Evolutionary conservation across 148 eudicot species (phyloP).

Genomic region (Selenicereus undatus): DNA sequence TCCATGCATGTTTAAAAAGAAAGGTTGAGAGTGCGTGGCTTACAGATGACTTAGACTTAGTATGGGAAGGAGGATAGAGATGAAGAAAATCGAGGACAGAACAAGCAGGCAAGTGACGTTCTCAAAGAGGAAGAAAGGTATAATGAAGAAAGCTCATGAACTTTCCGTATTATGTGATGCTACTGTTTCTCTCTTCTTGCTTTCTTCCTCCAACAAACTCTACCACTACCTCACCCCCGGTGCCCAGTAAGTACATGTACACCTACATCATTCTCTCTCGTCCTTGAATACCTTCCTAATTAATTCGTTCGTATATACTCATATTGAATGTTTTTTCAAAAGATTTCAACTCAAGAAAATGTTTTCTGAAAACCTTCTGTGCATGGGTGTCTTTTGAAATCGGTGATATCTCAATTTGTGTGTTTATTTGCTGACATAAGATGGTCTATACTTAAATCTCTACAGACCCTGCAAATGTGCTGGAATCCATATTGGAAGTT

Average conservation of each 20-base stretch:
- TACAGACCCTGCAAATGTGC: too few relatives aligned
- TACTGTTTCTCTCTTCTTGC: slow-evolving; percentile 46
- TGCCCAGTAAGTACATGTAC: slow-evolving; percentile 30
- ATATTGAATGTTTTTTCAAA: too few relatives aligned
- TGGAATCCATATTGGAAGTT: too few relatives aligned
- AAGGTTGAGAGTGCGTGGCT: not conserved
- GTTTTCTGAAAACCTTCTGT: too few relatives aligned
- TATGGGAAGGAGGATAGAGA: slow-evolving; percentile 59
- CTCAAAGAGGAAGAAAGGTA: slow-evolving; percentile 59
- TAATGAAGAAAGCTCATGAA: slow-evolving; percentile 61
- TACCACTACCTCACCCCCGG: slow-evolving; percentile 43
- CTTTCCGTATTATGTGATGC: slow-evolving; percentile 58
- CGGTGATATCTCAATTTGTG: too few relatives aligned
- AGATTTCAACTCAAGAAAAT: too few relatives aligned
- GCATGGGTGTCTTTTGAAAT: too few relatives aligned
- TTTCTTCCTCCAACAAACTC: slow-evolving; percentile 40
- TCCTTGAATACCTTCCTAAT: too few relatives aligned
- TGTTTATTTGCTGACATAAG: too few relatives aligned
- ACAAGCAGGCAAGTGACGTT: slow-evolving; percentile 62
- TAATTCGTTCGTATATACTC: too few relatives aligned
- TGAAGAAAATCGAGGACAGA: slow-evolving; percentile 48
- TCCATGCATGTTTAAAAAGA: not conserved
- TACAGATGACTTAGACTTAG: too few relatives aligned
- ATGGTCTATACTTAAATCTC: too few relatives aligned
- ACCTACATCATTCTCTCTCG: not conserved